Evolutionary conservation across 768 basidiomycete genomes (phyloP).

Genomic region (Termitomyces sp.): DNA sequence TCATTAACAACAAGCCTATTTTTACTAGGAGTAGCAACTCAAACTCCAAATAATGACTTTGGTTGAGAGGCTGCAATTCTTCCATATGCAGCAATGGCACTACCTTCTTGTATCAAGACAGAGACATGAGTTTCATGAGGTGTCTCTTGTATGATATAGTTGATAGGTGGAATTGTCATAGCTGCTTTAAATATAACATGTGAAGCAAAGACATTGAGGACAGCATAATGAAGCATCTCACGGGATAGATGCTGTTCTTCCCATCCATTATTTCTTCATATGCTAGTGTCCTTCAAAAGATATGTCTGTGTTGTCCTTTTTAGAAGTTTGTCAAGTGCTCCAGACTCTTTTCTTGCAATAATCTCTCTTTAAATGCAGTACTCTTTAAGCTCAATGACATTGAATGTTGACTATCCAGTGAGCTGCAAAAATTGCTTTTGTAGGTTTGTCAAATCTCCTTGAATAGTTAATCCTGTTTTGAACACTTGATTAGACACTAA

Average conservation of each 20-base stretch:
- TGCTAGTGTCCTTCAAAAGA: neutral
- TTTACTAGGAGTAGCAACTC: neutral
- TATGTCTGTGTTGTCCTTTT: neutral
- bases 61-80: neutral
- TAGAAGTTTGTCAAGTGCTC: neutral
- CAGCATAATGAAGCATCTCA: neutral
- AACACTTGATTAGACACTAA: slow-evolving; percentile 2
- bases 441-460: neutral
- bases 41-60: neutral
- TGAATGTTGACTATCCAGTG: neutral
- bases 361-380: neutral
- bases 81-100: neutral
- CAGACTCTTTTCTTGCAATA: neutral
- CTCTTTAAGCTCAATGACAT: slow-evolving; percentile 4
- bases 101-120: neutral
- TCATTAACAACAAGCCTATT: neutral
- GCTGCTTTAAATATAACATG: no score
- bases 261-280: neutral
- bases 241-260: neutral
- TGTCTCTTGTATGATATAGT: neutral
- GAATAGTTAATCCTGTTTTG: slow-evolving; percentile 1
- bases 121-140: neutral
- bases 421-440: slow-evolving; percentile 6
- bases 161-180: no score
- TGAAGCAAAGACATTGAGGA: neutral